Base-by-base conservation (phyloP, 768 basidiomycete genomes). In the Auricularia sp. region DNA sequence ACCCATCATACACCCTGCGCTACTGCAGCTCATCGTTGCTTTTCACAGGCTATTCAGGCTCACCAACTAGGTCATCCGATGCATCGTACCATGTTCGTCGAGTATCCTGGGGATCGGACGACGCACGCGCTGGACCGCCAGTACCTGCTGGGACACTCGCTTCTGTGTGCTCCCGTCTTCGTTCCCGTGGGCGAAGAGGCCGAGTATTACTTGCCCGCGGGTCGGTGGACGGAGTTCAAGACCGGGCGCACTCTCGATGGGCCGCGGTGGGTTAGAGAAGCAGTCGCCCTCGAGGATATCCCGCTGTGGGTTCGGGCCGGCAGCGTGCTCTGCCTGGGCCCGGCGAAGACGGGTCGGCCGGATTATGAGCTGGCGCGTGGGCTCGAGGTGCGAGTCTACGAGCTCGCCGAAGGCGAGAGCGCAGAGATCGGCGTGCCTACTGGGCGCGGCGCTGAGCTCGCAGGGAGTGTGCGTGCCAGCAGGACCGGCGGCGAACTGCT, bases 271-370 rank as follows among this genome's bases (percentile, higher is more conserved):
- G 74, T 88, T 65, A 80, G 80, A 62, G 84, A 85, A 67, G 74
- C 80, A 64, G 83, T 87, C n/a, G 80, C 85, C 33, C 72, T 87
- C 44, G 81, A 86, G 68, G 79, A 82, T 64, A 79, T 90, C 44
- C 87, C 87, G 16, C 82, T 89, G 35, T 89, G 83, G 82, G 82
- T 88, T 43, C 78, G 84, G 43, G 80, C 81, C 34, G 82, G 80
- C 43, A 81, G 79, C 16, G 78, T 88, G 21, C 72, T 90, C 21
- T 74, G 80, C 62, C 77, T 88, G n/a, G 85, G 87, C 3, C 82
- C 86, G 18, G 69, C 75, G 36, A 76, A 78, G 34, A 74, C 78
- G 23, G 77, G 77, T 33, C 77, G 80, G 1, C 86, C 87, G 3
- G 87, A 88, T 71, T 88, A 88, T 69, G 81, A 85, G 42, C 84